Conservation (phyloP, 1,139 yeast genomes). For the Candida anutae region DNA sequence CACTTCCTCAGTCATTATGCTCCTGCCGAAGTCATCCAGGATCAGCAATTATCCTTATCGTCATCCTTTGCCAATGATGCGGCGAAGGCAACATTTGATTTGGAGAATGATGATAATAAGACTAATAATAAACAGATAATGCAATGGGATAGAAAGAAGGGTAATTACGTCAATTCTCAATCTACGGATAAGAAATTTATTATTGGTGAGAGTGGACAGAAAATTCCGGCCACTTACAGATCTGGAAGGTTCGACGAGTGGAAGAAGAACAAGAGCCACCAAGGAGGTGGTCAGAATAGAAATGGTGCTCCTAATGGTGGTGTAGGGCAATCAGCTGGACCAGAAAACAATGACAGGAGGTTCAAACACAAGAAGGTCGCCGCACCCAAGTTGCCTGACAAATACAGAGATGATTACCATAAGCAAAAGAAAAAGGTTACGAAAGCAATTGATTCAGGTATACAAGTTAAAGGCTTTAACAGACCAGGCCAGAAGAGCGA, state of each 20-base stretch:
- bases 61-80: slow-evolving; percentile 82
- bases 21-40: slow-evolving; percentile 72
- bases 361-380: slow-evolving; percentile 67
- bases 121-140: slow-evolving; percentile 62
- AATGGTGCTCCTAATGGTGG: slow-evolving; percentile 10
- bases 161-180: slow-evolving; percentile 76
- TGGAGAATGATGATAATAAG: slow-evolving; percentile 70
- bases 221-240: slow-evolving; percentile 84
- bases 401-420: slow-evolving; percentile 77
- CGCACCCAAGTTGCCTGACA: slow-evolving; percentile 89
- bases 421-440: slow-evolving; percentile 78
- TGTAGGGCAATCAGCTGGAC: slow-evolving; percentile 7
- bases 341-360: slow-evolving; percentile 26
- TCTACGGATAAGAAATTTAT: slow-evolving; percentile 81
- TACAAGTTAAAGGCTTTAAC: slow-evolving; percentile 62
- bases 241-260: slow-evolving; percentile 91
- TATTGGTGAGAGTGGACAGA: slow-evolving; percentile 91
- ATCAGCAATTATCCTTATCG: slow-evolving; percentile 60
- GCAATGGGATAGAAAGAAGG: slow-evolving; percentile 93
- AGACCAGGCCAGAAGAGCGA: slow-evolving; percentile 49
- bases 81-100: slow-evolving; percentile 74
- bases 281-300: slow-evolving; percentile 22
- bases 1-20: slow-evolving; percentile 89
- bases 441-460: slow-evolving; percentile 73
- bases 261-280: slow-evolving; percentile 65